phyloP scores from a whole-genome alignment of 768 basidiomycete species.

The Mycena olivaceomarginata region DNA sequence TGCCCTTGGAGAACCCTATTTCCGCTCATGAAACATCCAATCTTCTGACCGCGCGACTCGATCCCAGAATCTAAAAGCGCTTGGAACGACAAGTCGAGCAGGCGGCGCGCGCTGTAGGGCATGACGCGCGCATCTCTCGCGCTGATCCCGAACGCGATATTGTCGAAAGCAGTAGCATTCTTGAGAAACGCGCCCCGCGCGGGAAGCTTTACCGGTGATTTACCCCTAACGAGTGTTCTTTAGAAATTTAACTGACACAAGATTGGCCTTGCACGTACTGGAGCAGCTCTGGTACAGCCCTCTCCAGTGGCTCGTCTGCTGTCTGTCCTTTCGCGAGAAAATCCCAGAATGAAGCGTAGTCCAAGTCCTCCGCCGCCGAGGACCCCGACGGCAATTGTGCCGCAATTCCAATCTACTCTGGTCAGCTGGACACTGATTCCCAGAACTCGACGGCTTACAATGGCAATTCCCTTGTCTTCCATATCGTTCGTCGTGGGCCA shows the following conservation, averaged over 20 bases:
- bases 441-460: background rate
- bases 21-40: slow-evolving; percentile 29
- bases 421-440: background rate
- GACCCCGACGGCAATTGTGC: slow-evolving; percentile 21
- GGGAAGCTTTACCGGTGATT: background rate
- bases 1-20: slow-evolving; percentile 8
- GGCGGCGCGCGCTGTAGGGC: slow-evolving; percentile 17
- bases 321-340: slow-evolving; percentile 9
- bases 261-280: background rate
- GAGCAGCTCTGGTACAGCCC: background rate
- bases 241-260: background rate
- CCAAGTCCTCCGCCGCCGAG: background rate
- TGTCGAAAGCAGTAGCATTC: slow-evolving; percentile 20
- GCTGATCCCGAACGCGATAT: slow-evolving; percentile 25
- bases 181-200: slow-evolving; percentile 10
- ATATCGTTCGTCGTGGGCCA: background rate
- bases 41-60: slow-evolving; percentile 14
- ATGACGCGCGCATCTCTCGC: slow-evolving; percentile 15
- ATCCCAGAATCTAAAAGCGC: slow-evolving; percentile 28
- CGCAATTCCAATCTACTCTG: slow-evolving; percentile 16
- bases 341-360: slow-evolving; percentile 27
- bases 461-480: slow-evolving; percentile 8
- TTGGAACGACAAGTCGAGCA: slow-evolving; percentile 30
- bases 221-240: background rate
- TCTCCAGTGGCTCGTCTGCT: slow-evolving; percentile 11